Evolutionary conservation across 1,284 basidiomycete species (phyloP).

Genomic region (Erythrobasidium hasegawianum): DNA sequence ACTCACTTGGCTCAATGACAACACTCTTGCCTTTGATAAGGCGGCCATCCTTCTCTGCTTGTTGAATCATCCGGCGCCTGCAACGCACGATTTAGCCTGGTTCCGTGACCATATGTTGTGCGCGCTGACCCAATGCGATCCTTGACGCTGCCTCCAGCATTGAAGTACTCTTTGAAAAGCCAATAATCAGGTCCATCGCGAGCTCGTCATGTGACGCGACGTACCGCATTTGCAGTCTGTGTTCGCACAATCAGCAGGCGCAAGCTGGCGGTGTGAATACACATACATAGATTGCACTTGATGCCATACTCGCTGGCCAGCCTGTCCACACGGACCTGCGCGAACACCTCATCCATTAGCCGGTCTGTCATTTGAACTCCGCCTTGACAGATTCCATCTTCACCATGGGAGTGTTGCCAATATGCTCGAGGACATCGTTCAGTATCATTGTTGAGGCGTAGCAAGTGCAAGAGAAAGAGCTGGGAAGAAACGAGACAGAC

Average conservation of each 20-base stretch:
- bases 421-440: constrained; percentile 43
- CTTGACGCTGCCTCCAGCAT: constrained; percentile 89
- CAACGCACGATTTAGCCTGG: neutral
- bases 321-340: constrained; percentile 54
- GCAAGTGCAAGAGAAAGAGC: neutral
- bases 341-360: neutral
- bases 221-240: constrained; percentile 33
- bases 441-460: constrained; percentile 15
- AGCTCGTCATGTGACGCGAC: neutral
- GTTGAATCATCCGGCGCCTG: constrained; percentile 85
- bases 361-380: neutral
- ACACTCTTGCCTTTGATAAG: constrained; percentile 84
- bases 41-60: constrained; percentile 80
- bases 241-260: neutral
- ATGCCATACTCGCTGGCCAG: constrained; percentile 70
- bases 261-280: neutral
- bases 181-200: constrained; percentile 71
- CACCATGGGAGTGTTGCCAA: constrained; percentile 87
- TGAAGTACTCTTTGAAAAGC: constrained; percentile 65
- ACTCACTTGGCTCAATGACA: constrained; percentile 74
- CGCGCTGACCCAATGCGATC: constrained; percentile 70
- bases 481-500: too few species aligned
- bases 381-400: constrained; percentile 48
- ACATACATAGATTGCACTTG: constrained; percentile 83
- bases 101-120: neutral